Base-by-base conservation (phyloP, 768 basidiomycete species). In the Nidularia pulvinata region DNA sequence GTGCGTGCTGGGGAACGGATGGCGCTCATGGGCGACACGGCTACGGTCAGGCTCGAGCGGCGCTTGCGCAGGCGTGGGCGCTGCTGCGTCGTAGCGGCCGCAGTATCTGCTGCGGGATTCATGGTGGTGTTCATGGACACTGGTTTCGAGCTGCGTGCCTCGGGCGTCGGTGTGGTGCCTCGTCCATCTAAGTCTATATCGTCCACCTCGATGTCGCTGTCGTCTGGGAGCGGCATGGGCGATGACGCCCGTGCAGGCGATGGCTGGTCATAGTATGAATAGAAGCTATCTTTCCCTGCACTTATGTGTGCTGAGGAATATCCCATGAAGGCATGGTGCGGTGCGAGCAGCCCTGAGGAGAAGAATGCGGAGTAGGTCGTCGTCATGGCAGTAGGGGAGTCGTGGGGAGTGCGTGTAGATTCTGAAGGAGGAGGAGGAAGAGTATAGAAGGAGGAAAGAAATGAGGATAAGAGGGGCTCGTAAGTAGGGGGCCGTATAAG, bases 291-390 rank as follows among this genome's bases (percentile, higher is more conserved):
- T 57, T 32, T 65, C 60, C 47, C 55, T 57, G 42, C 59, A 64
- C 55, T 36, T 50, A 46, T 16, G 56, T 54, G 1, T 56, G 56
- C 39, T 61, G 48, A 14, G 52, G 44, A 47, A 33, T 42, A 3
- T 42, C 33, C n/a, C 22, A 57, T 10, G 55, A 60, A 54, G 36
- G 61, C 46, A 42, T 67, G 57, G 43, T 71, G 72, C 4, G 81
- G 73, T 11, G 86, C 86, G 36, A 86, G 81, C 35, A 89, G 76
- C 19, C 87, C 87, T 39, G 86, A 86, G 33, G 86, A 84, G 68
- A 89, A 89, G 60, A 89, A 84, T 6, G 82, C 70, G 33, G 87
- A 89, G 61, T 89, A 88, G 36, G 75, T 65, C 59, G 80, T 71
- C 51, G 34, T 52, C 22, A 33, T 52, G 10, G 45, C 25, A 42